These are phyloP conservation scores for Quercus lobata DNA, from an alignment of 331 rosid species.

Conservation along the genomic window DNA sequence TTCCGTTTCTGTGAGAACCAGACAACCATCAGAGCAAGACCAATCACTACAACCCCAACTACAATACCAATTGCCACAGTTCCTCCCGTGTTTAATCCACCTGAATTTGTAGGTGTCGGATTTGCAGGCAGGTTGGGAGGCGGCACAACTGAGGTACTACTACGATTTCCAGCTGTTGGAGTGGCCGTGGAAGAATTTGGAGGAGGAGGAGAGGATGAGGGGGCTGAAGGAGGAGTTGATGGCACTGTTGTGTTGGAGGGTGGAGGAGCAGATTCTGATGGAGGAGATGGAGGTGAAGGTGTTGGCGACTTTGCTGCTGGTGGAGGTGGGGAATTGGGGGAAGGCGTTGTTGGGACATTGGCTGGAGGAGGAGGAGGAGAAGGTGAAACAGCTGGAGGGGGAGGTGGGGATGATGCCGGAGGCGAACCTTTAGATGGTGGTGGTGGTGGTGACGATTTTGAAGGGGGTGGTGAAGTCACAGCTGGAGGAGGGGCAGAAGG, in stretches of 20 bases:
- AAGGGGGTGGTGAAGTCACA: conserved; percentile 34
- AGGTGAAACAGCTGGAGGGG: conserved; percentile 30
- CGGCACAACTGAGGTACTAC: conserved; percentile 29
- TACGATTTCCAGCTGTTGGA: conserved; percentile 24
- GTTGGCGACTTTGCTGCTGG: conserved; percentile 40
- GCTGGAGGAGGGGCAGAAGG: conserved; percentile 36
- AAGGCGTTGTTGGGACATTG: conserved; percentile 41
- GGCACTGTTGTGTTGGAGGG: conserved; percentile 32
- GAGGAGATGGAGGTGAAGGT: conserved; percentile 56
- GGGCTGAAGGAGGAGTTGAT: conserved; percentile 64
- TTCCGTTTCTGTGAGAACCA: conserved; percentile 65
- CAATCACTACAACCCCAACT: conserved; percentile 60
- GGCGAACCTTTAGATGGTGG: conserved; percentile 33
- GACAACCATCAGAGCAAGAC: conserved; percentile 63
- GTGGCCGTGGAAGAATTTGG: conserved; percentile 40
- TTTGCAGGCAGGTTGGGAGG: conserved; percentile 46
- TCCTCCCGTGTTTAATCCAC: conserved; percentile 48
- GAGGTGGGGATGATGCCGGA: conserved; percentile 45
- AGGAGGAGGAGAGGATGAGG: conserved; percentile 58
- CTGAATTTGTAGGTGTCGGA: conserved; percentile 35
- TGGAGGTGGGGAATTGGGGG: conserved; percentile 52
- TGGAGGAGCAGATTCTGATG: conserved; percentile 50
- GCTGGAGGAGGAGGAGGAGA: conserved; percentile 66
- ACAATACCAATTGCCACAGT: conserved; percentile 63
- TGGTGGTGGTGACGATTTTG: conserved; percentile 38